A percentile compares a stretch with the other conserved stretches of the same genome.
These are phyloP conservation scores for Thecaphora frezii DNA, from an alignment of 1,284 basidiomycete genomes.

Conservation along the genomic window DNA sequence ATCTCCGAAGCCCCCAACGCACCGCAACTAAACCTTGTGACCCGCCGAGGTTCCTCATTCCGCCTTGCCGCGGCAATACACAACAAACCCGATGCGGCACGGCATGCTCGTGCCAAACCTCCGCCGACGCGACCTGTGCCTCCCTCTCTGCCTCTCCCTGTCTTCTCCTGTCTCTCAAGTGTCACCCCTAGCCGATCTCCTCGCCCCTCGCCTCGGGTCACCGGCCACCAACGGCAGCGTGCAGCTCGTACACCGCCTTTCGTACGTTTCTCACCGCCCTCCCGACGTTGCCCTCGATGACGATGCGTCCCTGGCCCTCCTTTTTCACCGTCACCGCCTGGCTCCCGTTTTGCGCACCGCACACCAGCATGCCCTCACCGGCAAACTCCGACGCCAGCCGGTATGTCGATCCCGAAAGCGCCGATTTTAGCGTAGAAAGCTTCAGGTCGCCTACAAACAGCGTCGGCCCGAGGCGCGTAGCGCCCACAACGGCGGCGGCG, in stretches of 20 bases:
- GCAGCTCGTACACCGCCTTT: slow-evolving; percentile 45
- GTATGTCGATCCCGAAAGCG: slow-evolving; percentile 18
- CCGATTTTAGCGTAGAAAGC: slow-evolving; percentile 48
- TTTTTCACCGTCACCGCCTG: slow-evolving; percentile 48
- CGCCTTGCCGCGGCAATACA: too few relatives aligned
- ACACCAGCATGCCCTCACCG: slow-evolving; percentile 56
- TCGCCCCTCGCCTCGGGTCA: too few relatives aligned
- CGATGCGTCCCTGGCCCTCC: slow-evolving; percentile 39
- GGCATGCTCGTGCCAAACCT: too few relatives aligned
- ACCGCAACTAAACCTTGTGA: too few relatives aligned
- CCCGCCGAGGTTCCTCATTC: too few relatives aligned
- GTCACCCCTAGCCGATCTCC: too few relatives aligned
- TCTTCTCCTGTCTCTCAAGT: too few relatives aligned
- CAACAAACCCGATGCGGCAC: too few relatives aligned
- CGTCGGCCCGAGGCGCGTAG: slow-evolving; percentile 16
- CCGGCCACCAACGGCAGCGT: slow-evolving; percentile 18
- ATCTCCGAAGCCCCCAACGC: too few relatives aligned
- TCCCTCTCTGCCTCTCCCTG: too few relatives aligned
- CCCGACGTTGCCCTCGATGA: slow-evolving; percentile 55
- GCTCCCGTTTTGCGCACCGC: slow-evolving; percentile 21
- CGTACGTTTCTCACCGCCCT: slow-evolving; percentile 37
- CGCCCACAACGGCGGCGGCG: background rate
- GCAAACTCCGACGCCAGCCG: slow-evolving; percentile 56
- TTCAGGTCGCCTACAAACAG: slow-evolving; percentile 57
- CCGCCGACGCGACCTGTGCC: too few relatives aligned